phyloP scores from a whole-genome alignment of 2,329 filamentous ascomycete species.

The Ilyonectria destructans region DNA sequence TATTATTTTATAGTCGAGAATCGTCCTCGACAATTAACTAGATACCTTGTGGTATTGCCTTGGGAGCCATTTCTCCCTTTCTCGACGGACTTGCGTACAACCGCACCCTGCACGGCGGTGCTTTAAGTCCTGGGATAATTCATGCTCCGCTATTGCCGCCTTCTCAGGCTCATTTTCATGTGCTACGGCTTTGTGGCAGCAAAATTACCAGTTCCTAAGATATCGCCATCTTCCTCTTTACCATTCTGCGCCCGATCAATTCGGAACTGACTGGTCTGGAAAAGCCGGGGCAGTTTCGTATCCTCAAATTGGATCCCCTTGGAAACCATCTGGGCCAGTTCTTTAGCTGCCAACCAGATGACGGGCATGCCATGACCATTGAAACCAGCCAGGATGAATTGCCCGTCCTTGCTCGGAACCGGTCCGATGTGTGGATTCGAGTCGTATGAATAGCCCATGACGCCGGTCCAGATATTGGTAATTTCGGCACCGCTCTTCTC shows the following conservation, averaged over 20 bases:
- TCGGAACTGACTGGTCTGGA: background rate
- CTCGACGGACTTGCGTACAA: too few relatives aligned
- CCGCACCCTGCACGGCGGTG: too few relatives aligned
- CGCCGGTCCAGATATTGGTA: conserved; percentile 6
- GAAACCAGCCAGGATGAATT: conserved; percentile 1
- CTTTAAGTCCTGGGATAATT: too few relatives aligned
- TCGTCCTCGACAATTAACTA: too few relatives aligned
- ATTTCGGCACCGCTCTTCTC: background rate
- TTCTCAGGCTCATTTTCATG: background rate
- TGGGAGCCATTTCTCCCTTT: too few relatives aligned
- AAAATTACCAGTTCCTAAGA: conserved; percentile 3
- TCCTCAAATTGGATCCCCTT: conserved; percentile 4
- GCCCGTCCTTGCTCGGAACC: background rate
- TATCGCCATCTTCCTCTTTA: background rate
- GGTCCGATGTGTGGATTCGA: background rate
- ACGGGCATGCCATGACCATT: conserved; percentile 3
- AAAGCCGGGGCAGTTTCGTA: background rate
- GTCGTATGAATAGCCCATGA: conserved; percentile 7
- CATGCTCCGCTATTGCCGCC: too few relatives aligned
- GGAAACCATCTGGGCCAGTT: background rate
- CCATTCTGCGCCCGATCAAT: conserved; percentile 4
- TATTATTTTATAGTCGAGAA: too few relatives aligned
- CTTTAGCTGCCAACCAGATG: conserved; percentile 3
- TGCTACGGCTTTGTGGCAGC: background rate
- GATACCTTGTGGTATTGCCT: too few relatives aligned